These are phyloP conservation scores for Neopestalotiopsis sp. DNA, from an alignment of 2,329 filamentous ascomycete genomes.

Conservation along the genomic window DNA sequence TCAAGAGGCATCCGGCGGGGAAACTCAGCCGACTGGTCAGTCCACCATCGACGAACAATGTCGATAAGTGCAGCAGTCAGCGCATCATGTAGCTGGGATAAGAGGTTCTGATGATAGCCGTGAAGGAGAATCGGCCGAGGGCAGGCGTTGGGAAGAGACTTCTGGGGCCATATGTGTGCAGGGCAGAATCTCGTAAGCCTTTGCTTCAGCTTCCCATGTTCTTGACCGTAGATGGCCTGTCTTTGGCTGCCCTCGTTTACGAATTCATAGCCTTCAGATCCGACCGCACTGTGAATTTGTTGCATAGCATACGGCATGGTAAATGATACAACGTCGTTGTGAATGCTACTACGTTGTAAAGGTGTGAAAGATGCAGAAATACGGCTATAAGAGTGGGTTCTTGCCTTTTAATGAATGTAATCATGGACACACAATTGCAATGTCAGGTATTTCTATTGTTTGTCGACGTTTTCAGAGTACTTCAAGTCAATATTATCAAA, in stretches of 20 bases:
- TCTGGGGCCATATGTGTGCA: constrained; percentile 34
- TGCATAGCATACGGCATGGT: background rate
- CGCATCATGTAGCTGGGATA: constrained; percentile 36
- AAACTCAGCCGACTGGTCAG: constrained; percentile 35
- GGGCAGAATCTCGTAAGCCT: background rate
- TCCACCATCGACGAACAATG: constrained; percentile 47
- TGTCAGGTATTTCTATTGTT: background rate
- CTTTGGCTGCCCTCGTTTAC: background rate
- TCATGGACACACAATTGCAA: background rate
- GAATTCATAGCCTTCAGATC: background rate
- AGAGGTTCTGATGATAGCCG: constrained; percentile 35
- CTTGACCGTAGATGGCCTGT: background rate
- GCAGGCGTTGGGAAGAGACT: constrained; percentile 32
- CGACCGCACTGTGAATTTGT: background rate
- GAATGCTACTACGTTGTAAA: background rate
- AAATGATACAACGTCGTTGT: background rate
- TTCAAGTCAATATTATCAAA: background rate
- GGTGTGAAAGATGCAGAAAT: background rate
- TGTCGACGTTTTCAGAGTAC: background rate
- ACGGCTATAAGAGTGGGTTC: background rate
- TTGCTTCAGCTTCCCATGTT: background rate
- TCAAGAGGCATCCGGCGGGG: constrained; percentile 41
- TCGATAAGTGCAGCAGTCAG: constrained; percentile 39
- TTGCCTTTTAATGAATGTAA: background rate
- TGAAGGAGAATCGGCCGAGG: constrained; percentile 42